Evolutionary conservation across 2,329 filamentous ascomycete species (phyloP), one percentile per base, ranked within the genome.

Genomic region (Cytospora paraplurivora): DNA sequence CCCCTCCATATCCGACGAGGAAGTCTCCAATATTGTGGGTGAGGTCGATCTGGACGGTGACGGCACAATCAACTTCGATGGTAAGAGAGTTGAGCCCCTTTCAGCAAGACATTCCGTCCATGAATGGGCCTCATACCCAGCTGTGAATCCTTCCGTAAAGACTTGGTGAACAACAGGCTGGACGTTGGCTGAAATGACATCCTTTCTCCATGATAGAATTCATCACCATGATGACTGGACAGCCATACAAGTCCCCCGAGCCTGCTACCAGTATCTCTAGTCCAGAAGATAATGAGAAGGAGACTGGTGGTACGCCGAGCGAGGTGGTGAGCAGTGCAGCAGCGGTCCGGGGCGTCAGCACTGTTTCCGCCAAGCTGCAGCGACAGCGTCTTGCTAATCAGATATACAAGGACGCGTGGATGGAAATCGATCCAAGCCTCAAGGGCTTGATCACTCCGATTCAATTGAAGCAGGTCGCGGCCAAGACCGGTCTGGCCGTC

Each of bases 221-320:
- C 64, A 77, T 77, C 67, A 72, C 74, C 10, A 78, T 78, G 76
- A 78, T 77, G 76, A 77, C 75, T 0, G 75, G 76, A 17, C 73
- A 75, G 58, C 69, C 71, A 2, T 74, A 72, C 67, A 68, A 71
- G 50, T 70, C 71, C 11, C 63, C 68, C n/a, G 67, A 62, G 56
- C 60, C 55, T 3, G 34, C 44, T 7, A 69, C 72, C 12, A 66
- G 67, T 13, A 70, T 73, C 27, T 70, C 69, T 27, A 27, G 27
- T 2, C 27, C 27, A 7, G 71, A 72, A 15, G 72, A 73, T 55
- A 68, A 70, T 38, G 68, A 68, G 19, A 47, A 51, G 55, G 60
- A 52, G 49, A 49, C 51, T 27, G 62, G 57, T 21, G 63, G 56
- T 63, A 66, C 56, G 63, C 63, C 59, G 35, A 55, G 35, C 63